Evolutionary conservation across 2,329 filamentous ascomycete species (phyloP).

Genomic region (Tolypocladium album): DNA sequence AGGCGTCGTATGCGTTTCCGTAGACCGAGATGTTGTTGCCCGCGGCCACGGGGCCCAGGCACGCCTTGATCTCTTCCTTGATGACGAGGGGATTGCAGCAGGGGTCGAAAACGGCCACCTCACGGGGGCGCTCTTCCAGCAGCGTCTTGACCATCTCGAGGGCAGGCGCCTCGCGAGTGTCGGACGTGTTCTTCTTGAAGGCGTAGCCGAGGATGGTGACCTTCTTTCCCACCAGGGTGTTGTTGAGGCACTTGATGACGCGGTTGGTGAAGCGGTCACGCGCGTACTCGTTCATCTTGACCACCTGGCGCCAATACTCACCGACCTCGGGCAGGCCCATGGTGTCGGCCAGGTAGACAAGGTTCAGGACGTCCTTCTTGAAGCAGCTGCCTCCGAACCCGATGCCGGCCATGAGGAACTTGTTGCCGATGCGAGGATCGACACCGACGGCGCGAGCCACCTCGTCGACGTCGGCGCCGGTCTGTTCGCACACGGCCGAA

Average conservation of each 20-base stretch:
- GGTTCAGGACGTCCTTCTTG: conserved; percentile 66
- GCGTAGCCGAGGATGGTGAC: conserved; percentile 64
- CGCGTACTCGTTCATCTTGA: conserved; percentile 69
- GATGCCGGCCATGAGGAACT: conserved; percentile 64
- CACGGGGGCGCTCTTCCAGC: conserved; percentile 50
- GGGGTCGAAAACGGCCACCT: conserved; percentile 61
- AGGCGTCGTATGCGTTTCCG: conserved; percentile 37
- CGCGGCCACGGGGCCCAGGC: conserved; percentile 27
- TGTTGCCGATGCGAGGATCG: conserved; percentile 60
- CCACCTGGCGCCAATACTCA: conserved; percentile 64
- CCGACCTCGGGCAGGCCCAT: conserved; percentile 61
- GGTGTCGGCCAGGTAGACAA: conserved; percentile 63
- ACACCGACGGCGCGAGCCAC: conserved; percentile 56
- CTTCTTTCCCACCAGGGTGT: conserved; percentile 60
- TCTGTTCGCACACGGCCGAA: conserved; percentile 68
- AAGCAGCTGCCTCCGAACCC: conserved; percentile 77
- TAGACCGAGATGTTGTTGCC: conserved; percentile 36
- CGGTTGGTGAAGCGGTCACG: conserved; percentile 56
- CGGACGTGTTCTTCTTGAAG: conserved; percentile 71
- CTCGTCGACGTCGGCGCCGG: conserved; percentile 66
- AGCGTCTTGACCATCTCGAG: conserved; percentile 57
- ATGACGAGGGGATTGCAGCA: conserved; percentile 42
- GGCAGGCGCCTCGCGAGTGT: conserved; percentile 61
- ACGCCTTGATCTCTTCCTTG: conserved; percentile 36
- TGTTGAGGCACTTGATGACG: conserved; percentile 56